These are phyloP conservation scores for Chaetomium olivaceum DNA, from an alignment of 2,329 filamentous ascomycete genomes.

Conservation along the genomic window DNA sequence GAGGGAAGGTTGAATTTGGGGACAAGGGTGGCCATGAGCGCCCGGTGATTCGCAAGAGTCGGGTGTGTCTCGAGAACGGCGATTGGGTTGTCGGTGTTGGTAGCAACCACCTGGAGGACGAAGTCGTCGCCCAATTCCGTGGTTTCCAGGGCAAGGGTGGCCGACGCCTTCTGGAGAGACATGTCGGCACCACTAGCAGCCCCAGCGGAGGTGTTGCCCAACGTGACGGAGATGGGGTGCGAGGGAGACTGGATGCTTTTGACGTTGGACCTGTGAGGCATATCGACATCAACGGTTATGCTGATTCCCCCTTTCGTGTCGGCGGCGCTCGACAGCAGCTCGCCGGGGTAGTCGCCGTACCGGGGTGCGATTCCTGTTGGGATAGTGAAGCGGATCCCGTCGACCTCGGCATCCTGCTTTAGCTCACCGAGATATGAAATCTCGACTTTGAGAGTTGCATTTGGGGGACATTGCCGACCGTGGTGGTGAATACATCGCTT, in stretches of 20 bases:
- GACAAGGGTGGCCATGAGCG: conserved; percentile 70
- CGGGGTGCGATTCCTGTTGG: conserved; percentile 67
- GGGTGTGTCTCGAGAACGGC: conserved; percentile 69
- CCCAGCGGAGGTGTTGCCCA: conserved; percentile 57
- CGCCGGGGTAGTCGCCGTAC: conserved; percentile 55
- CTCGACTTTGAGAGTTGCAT: conserved; percentile 57
- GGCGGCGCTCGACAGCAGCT: conserved; percentile 33
- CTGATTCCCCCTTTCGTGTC: conserved; percentile 45
- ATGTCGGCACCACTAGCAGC: conserved; percentile 47
- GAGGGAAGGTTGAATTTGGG: conserved; percentile 66
- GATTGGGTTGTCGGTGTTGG: conserved; percentile 59
- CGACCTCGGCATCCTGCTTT: conserved; percentile 68
- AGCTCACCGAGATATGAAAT: conserved; percentile 70
- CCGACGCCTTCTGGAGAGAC: conserved; percentile 61
- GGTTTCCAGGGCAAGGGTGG: conserved; percentile 55
- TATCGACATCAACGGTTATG: conserved; percentile 60
- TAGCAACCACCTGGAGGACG: conserved; percentile 63
- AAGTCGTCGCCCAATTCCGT: conserved; percentile 65
- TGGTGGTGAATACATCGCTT: conserved; percentile 67
- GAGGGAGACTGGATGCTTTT: conserved; percentile 65
- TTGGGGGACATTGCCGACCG: conserved; percentile 66
- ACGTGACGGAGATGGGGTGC: conserved; percentile 65
- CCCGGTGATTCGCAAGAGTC: conserved; percentile 59
- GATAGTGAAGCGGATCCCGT: conserved; percentile 69
- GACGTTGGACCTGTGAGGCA: conserved; percentile 58